Percentiles rank a stretch among this genome's conserved stretches.
phyloP scores from a whole-genome alignment of 169 alveolate species.

The Prorocentrum cordatum region DNA sequence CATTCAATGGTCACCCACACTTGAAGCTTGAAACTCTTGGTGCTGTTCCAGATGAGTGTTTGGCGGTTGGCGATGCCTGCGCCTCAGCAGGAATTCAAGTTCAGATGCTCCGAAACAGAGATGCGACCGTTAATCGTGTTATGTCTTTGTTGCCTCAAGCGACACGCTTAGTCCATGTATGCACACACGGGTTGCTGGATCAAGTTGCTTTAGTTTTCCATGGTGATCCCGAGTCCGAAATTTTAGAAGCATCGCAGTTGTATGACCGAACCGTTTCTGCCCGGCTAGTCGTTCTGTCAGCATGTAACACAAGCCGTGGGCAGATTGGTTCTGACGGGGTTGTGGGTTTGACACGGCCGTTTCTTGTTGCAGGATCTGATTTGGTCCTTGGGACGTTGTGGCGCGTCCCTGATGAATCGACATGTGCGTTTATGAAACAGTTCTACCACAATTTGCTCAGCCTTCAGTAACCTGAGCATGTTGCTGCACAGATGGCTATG shows the following conservation, averaged over 20 bases:
- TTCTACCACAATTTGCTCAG: not conserved
- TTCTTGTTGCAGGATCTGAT: not conserved
- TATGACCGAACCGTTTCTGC: not conserved
- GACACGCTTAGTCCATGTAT: not conserved
- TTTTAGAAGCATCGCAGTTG: not conserved
- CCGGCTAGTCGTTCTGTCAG: not conserved
- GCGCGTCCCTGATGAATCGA: not conserved
- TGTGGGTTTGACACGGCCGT: not conserved
- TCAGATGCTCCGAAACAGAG: not conserved
- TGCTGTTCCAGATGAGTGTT: not conserved
- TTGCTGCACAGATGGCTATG: not conserved
- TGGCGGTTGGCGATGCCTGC: not conserved
- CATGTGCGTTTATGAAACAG: not conserved
- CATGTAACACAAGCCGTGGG: not conserved
- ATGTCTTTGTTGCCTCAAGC: not conserved
- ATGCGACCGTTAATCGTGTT: not conserved
- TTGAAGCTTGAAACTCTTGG: not conserved
- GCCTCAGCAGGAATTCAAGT: not conserved
- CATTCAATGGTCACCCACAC: not conserved
- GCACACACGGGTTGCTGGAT: not conserved
- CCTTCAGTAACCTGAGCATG: not conserved
- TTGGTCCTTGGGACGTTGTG: not conserved
- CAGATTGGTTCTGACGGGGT: not conserved
- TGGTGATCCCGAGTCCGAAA: not conserved
- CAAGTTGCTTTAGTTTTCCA: not conserved